phyloP scores from a whole-genome alignment of 179 eudicot genomes.

The Vitellaria paradoxa region DNA sequence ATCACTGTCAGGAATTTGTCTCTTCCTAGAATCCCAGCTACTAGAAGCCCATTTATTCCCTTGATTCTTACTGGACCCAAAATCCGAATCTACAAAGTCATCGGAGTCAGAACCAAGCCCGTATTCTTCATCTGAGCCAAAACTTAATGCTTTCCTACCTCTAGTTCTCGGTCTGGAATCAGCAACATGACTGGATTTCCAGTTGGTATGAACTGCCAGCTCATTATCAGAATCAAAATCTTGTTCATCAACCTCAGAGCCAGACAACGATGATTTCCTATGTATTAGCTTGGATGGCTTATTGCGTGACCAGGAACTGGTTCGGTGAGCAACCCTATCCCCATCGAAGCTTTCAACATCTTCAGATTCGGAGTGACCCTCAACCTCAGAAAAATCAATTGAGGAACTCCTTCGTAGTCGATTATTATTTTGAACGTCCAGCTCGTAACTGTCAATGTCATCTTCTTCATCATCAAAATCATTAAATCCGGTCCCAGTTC shows the following conservation, averaged over 20 bases:
- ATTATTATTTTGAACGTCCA: conserved; percentile 47
- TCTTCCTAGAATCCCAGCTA: conserved; percentile 26
- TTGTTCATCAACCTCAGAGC: conserved; percentile 44
- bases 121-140: conserved; percentile 57
- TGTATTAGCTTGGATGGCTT: conserved; percentile 31
- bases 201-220: conserved; percentile 63
- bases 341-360: conserved; percentile 31
- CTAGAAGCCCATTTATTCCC: conserved; percentile 27
- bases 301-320: conserved; percentile 26
- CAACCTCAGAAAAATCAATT: conserved; percentile 72
- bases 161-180: conserved; percentile 41
- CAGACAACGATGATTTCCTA: conserved; percentile 28
- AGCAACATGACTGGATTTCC: conserved; percentile 77
- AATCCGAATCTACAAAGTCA: conserved; percentile 31
- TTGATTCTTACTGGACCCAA: conserved; percentile 23
- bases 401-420: conserved; percentile 39
- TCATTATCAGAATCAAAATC: conserved; percentile 71
- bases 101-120: conserved; percentile 53
- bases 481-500: conserved; percentile 59
- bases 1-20: conserved; percentile 12
- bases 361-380: conserved; percentile 63
- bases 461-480: conserved; percentile 91
- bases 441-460: conserved; percentile 73
- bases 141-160: conserved; percentile 27
- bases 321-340: conserved; percentile 23